phyloP scores from a whole-genome alignment of 805 yeast species.

The Debaryomyces hansenii region DNA sequence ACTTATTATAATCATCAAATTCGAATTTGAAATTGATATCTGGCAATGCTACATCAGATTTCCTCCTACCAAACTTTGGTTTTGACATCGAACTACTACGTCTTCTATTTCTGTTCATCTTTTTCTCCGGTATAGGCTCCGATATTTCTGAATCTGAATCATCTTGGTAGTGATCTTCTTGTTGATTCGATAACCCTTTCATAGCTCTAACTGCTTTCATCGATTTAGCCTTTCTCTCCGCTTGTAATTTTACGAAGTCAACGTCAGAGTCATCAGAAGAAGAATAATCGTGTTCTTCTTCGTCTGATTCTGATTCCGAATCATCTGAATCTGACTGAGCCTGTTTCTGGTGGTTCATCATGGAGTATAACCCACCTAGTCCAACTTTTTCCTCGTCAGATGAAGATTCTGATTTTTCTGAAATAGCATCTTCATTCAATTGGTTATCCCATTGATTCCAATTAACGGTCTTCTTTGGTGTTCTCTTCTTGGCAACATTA shows the following conservation, averaged over 20 bases:
- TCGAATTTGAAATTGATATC: slow-evolving; percentile 44
- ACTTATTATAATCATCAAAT: slow-evolving; percentile 31
- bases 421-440: slow-evolving; percentile 14
- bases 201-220: slow-evolving; percentile 45
- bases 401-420: slow-evolving; percentile 14
- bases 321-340: neutral
- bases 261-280: slow-evolving; percentile 67
- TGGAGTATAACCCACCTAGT: slow-evolving; percentile 22
- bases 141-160: slow-evolving; percentile 1
- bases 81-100: slow-evolving; percentile 13
- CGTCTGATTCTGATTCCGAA: slow-evolving; percentile 14
- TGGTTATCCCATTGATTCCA: slow-evolving; percentile 9
- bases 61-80: slow-evolving; percentile 34
- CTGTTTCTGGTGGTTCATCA: slow-evolving; percentile 13
- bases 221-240: slow-evolving; percentile 60
- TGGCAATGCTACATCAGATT: slow-evolving; percentile 40
- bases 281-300: slow-evolving; percentile 28
- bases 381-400: slow-evolving; percentile 12
- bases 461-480: slow-evolving; percentile 23
- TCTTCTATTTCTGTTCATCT: slow-evolving; percentile 5
- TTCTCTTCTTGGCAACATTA: slow-evolving; percentile 15
- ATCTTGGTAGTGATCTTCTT: slow-evolving; percentile 1
- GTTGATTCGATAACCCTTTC: slow-evolving; percentile 19
- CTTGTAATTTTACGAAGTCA: slow-evolving; percentile 71
- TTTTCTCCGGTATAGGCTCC: neutral